Evolutionary conservation across 805 yeast genomes (phyloP), one percentile per base, ranked within the genome.

Genomic region (Pichia manshurica): DNA sequence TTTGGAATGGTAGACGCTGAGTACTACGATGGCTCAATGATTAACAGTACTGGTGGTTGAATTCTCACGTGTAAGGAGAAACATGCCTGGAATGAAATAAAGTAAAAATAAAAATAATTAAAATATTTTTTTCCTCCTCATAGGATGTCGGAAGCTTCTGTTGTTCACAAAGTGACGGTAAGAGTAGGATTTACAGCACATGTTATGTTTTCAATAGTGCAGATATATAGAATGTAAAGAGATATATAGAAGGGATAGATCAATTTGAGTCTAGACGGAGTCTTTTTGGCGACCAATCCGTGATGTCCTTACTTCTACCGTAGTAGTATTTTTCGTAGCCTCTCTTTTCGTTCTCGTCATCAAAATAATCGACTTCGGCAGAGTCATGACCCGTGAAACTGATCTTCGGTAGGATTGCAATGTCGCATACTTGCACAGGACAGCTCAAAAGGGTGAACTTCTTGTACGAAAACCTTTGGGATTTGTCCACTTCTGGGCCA

Each of bases 381-480:
- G 53, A 47, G 34, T 57, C 60, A 23, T 53, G 50, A 21, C 67
- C 67, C 31, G 52, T 57, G 42, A 63, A 63, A 3, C 63, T 48
- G n/a, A 63, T 56, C 34, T 58, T 55, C 6, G 67, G 67, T 52
- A 62, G 50, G 3, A 63, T 46, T 3, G 61, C 55, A 13, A 61
- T 53, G 36, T 61, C 66, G 33, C 58, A 60, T n/a, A 63, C 56
- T 49, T 63, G 64, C n/a, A 64, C 61, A 16, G 66, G 65, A 8
- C 59, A 59, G 31, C 56, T 53, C n/a, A 60, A 38, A 17, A 55
- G 43, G n/a, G 60, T 61, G 33, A 63, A 53, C 19, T 53, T 51
- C 38, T 50, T 56, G 44, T 63, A 63, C 5, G 60, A 56, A 17
- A 62, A 57, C 28, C 46, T 45, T 15, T 55, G 57, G 13, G 36